Evolutionary conservation across 208 protist genomes (phyloP), one percentile per base, ranked within the genome.

Genomic region (Crithidia expoeki): DNA sequence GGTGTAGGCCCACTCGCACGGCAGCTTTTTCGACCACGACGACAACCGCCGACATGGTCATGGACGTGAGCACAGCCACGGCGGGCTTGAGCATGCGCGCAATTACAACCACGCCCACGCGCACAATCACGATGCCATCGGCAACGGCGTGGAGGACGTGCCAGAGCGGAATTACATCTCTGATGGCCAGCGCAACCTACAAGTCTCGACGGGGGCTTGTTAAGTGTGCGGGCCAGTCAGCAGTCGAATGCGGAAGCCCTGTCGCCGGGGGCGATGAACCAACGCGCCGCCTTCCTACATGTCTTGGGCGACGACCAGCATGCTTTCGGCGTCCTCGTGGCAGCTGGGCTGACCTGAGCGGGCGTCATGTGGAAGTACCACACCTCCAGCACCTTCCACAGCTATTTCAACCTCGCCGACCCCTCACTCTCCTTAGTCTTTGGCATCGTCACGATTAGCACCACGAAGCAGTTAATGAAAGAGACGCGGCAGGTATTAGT

Each of bases 371-470:
- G 60, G 60, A 52, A 47, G 60, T 32, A 68, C 50, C 27, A 68
- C 60, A 55, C 52, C 42, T 32, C 69, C 33, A 68, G 60, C 61
- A 56, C 59, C 40, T 36, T 46, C 19, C 69, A 68, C 69, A 66
- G 69, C 69, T 68, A 68, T 42, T 61, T 63, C 52, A 68, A 68
- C 33, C 69, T 74, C 14, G 69, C 60, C 16, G 69, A 63, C 44
- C 52, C 60, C 25, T 21, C 69, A 10, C 62, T 65, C 34, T 68
- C 47, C 3, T 46, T 76, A 4, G 33, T 58, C 10, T 63, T 65
- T 51, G 53, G 42, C 44, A 23, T 69, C 27, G 58, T 69, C 55
- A 76, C 70, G 40, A 69, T 70, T 57, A 40, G 53, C 62, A 57
- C 70, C 7, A 69, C 69, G 60, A 60, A 21, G 69, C 59, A 63